Evolutionary conservation across 768 basidiomycete genomes (phyloP).

Genomic region (Lactarius hengduanensis): DNA sequence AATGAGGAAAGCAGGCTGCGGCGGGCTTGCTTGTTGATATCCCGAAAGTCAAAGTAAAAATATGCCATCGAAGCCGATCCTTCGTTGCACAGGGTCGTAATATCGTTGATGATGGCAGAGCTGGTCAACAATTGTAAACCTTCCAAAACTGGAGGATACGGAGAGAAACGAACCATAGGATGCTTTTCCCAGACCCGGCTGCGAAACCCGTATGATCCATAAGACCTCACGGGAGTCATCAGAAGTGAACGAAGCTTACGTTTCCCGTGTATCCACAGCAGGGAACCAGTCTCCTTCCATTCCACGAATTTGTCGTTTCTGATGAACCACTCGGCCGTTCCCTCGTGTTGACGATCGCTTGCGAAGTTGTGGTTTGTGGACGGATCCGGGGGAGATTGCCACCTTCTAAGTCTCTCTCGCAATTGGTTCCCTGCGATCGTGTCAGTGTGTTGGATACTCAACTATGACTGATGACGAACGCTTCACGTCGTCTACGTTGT

Average conservation of each 20-base stretch:
- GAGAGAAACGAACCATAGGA: neutral
- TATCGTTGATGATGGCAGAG: neutral
- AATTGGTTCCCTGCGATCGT: neutral
- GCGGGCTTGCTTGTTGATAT: neutral
- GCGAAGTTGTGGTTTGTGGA: neutral
- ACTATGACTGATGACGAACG: neutral
- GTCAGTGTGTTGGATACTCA: neutral
- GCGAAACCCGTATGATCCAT: neutral
- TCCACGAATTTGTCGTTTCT: neutral
- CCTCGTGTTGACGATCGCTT: neutral
- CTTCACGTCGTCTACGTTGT: neutral
- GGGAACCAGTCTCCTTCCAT: neutral
- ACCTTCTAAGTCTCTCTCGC: neutral
- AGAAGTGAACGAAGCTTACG: neutral
- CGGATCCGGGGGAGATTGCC: neutral
- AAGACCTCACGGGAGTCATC: neutral
- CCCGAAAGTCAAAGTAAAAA: neutral
- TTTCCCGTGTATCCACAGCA: neutral
- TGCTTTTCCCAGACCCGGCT: neutral
- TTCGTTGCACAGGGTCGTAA: neutral
- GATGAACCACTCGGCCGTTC: neutral
- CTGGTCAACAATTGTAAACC: neutral
- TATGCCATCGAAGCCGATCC: neutral
- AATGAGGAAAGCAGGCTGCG: neutral
- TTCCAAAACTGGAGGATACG: neutral